Evolutionary conservation across 2,329 filamentous ascomycete genomes (phyloP).

Genomic region (Lasiodiplodia hormozganensis): DNA sequence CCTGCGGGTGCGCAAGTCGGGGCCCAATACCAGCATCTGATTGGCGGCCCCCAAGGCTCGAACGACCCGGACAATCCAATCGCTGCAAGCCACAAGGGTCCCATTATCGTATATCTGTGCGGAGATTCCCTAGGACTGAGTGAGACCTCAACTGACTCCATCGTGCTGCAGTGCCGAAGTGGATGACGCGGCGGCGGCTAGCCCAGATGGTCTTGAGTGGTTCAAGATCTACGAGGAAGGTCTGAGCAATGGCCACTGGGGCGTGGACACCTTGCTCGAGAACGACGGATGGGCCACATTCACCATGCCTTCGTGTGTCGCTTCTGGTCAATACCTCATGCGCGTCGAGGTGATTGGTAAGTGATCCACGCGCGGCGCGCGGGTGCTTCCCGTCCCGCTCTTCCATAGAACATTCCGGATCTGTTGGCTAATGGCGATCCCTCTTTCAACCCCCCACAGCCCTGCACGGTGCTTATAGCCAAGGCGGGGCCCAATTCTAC

Average conservation of each 20-base stretch:
- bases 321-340: constrained; percentile 41
- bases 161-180: constrained; percentile 43
- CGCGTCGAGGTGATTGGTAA: constrained; percentile 33
- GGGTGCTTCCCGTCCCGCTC: constrained; percentile 3
- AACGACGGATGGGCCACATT: constrained; percentile 53
- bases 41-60: constrained; percentile 58
- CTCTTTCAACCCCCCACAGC: constrained; percentile 20
- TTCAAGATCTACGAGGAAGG: constrained; percentile 53
- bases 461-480: constrained; percentile 32
- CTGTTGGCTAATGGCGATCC: constrained; percentile 17
- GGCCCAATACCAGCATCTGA: constrained; percentile 61
- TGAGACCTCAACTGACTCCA: neutral
- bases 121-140: neutral
- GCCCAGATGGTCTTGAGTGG: constrained; percentile 49
- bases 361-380: neutral
- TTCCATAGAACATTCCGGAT: constrained; percentile 23
- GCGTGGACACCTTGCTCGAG: constrained; percentile 57
- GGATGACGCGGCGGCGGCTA: constrained; percentile 46
- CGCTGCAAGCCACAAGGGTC: constrained; percentile 57
- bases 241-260: constrained; percentile 53
- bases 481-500: constrained; percentile 27
- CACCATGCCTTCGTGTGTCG: constrained; percentile 45
- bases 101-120: constrained; percentile 46
- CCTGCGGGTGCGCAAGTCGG: constrained; percentile 61
- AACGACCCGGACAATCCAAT: constrained; percentile 59